phyloP scores from a whole-genome alignment of 2,329 filamentous ascomycete species.

The Macrophomina tecta region DNA sequence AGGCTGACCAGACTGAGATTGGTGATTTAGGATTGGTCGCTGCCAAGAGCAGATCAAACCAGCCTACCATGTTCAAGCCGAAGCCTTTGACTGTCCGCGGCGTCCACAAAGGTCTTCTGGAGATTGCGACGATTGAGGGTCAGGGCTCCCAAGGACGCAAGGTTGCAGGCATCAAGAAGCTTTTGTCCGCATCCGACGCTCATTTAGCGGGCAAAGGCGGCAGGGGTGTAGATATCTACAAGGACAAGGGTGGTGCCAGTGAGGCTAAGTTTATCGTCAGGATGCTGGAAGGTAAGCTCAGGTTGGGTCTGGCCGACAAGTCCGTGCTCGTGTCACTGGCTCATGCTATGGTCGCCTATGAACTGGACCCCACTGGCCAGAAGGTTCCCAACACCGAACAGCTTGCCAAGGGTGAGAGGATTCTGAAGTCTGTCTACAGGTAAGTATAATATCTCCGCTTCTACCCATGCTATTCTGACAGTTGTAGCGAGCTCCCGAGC shows the following conservation, averaged over 20 bases:
- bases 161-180: constrained; percentile 93
- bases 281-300: constrained; percentile 91
- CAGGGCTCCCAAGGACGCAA: constrained; percentile 89
- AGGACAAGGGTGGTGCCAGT: constrained; percentile 91
- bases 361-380: constrained; percentile 71
- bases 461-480: constrained; percentile 40
- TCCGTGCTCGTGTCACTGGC: constrained; percentile 89
- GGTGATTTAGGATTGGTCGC: constrained; percentile 94
- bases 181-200: constrained; percentile 88
- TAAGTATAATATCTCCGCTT: constrained; percentile 38
- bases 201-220: constrained; percentile 70
- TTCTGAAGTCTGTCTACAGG: constrained; percentile 91
- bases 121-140: constrained; percentile 84
- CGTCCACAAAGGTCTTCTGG: constrained; percentile 86
- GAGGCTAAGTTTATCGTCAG: constrained; percentile 94
- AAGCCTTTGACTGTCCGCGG: constrained; percentile 85
- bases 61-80: constrained; percentile 98
- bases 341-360: constrained; percentile 86
- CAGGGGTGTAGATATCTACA: constrained; percentile 76
- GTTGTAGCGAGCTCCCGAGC: constrained; percentile 80
- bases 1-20: constrained; percentile 94
- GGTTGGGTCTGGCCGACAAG: constrained; percentile 88
- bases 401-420: constrained; percentile 80
- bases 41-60: constrained; percentile 91
- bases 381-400: constrained; percentile 76